Conservation (phyloP, 2,329 filamentous ascomycete species). For the Penicillium brevicompactum region DNA sequence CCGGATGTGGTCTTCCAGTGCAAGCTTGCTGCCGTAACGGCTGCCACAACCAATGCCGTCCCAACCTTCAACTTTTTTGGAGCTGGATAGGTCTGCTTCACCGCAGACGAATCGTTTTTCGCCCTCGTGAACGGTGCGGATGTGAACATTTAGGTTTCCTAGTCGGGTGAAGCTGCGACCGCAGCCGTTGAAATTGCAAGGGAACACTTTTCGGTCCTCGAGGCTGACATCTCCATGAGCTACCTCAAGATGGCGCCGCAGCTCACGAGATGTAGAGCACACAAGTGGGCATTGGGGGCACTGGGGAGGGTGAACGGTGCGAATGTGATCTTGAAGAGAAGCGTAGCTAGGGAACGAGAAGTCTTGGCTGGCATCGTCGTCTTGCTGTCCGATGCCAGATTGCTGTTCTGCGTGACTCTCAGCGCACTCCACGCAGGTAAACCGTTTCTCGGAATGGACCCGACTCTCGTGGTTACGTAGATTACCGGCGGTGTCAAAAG, state of each 20-base stretch:
- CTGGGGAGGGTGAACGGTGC: slow-evolving; percentile 67
- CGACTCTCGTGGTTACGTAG: slow-evolving; percentile 71
- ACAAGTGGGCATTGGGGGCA: slow-evolving; percentile 74
- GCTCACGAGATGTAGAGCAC: slow-evolving; percentile 66
- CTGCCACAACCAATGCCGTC: slow-evolving; percentile 70
- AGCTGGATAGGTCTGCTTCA: slow-evolving; percentile 60
- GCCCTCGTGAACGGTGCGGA: slow-evolving; percentile 75
- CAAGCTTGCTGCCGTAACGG: slow-evolving; percentile 74
- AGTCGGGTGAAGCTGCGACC: slow-evolving; percentile 76
- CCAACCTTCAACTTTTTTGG: slow-evolving; percentile 66
- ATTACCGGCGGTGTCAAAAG: slow-evolving; percentile 72
- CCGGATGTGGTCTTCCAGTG: slow-evolving; percentile 80
- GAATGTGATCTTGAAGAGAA: slow-evolving; percentile 73
- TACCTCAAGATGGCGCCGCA: slow-evolving; percentile 77
- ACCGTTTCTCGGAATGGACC: slow-evolving; percentile 69
- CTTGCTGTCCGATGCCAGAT: slow-evolving; percentile 27
- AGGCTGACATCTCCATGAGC: slow-evolving; percentile 65
- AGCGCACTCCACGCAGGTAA: slow-evolving; percentile 76
- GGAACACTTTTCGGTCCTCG: slow-evolving; percentile 65
- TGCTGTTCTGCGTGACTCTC: slow-evolving; percentile 42
- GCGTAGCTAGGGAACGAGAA: slow-evolving; percentile 71
- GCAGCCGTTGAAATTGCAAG: slow-evolving; percentile 70
- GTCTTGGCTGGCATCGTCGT: slow-evolving; percentile 24
- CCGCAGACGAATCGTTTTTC: slow-evolving; percentile 77
- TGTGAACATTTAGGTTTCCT: slow-evolving; percentile 80